These are phyloP conservation scores for Leishmania major DNA, from an alignment of 208 protist species.

Conservation along the genomic window DNA sequence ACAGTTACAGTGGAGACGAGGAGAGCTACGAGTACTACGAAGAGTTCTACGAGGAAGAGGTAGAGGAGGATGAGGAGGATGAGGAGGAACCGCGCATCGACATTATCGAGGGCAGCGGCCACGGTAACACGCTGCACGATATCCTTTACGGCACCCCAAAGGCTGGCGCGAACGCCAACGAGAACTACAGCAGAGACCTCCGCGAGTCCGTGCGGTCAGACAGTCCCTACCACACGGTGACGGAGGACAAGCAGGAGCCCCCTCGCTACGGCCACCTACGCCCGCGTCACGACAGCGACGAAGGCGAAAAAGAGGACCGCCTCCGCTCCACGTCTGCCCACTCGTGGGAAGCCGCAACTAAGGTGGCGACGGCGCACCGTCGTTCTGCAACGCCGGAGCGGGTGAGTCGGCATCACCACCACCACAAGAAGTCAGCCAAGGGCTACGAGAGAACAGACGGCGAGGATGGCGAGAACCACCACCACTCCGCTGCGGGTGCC, in stretches of 20 bases:
- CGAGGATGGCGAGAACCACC: conserved; percentile 4
- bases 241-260: background rate
- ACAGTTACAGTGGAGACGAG: conserved; percentile 27
- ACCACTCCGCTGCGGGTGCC: background rate
- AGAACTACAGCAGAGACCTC: conserved; percentile 34
- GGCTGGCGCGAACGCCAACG: conserved; percentile 36
- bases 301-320: background rate
- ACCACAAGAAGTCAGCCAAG: background rate
- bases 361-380: background rate
- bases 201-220: conserved; percentile 15
- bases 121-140: conserved; percentile 51
- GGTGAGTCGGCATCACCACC: conserved; percentile 2
- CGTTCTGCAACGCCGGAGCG: conserved; percentile 27
- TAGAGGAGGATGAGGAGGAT: conserved; percentile 65
- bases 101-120: conserved; percentile 58
- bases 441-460: conserved; percentile 1
- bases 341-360: background rate
- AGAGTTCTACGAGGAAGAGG: conserved; percentile 67
- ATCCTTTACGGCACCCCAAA: conserved; percentile 70
- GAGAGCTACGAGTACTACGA: conserved; percentile 63
- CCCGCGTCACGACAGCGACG: conserved; percentile 18
- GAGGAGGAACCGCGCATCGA: conserved; percentile 81
- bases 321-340: background rate
- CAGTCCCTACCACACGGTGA: conserved; percentile 11
- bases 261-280: conserved; percentile 9